Percentiles rank a stretch among this genome's conserved stretches.
These are phyloP conservation scores for Drechslerella dactyloides DNA, from an alignment of 2,329 filamentous ascomycete genomes.

Conservation along the genomic window DNA sequence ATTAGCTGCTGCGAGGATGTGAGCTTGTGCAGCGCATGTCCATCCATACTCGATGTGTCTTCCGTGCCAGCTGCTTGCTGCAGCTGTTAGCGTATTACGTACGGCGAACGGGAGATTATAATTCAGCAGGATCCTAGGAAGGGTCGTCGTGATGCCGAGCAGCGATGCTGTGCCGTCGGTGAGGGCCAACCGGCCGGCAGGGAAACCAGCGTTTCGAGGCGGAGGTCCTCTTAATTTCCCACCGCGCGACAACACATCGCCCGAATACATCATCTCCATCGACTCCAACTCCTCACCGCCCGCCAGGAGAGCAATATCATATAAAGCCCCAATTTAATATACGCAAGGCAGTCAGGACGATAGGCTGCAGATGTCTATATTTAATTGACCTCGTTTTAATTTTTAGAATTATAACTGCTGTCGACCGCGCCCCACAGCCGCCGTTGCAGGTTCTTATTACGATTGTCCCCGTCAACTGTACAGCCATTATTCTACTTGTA, in stretches of 20 bases:
- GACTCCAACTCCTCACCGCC: not conserved
- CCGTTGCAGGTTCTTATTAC: no score
- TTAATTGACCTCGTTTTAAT: no score
- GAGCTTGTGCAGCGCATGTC: no score
- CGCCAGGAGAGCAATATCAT: slow-evolving; percentile 4
- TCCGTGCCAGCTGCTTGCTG: not conserved
- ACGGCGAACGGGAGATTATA: not conserved
- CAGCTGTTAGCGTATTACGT: not conserved
- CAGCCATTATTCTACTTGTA: no score
- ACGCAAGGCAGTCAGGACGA: not conserved
- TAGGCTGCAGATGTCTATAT: no score
- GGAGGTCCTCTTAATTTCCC: slow-evolving; percentile 23
- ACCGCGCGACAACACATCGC: not conserved
- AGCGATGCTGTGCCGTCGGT: not conserved
- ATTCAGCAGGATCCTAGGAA: not conserved
- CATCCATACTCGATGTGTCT: not conserved
- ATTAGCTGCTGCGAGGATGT: not conserved
- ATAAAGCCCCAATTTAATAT: not conserved
- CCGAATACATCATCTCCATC: not conserved
- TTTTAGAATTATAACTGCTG: no score
- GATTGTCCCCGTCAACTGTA: no score
- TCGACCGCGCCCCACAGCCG: no score
- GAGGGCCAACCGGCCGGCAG: slow-evolving; percentile 8
- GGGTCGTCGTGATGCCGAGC: not conserved
- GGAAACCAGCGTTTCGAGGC: slow-evolving; percentile 33